Base-by-base conservation (phyloP, 768 basidiomycete genomes). In the Hericium coralloides region DNA sequence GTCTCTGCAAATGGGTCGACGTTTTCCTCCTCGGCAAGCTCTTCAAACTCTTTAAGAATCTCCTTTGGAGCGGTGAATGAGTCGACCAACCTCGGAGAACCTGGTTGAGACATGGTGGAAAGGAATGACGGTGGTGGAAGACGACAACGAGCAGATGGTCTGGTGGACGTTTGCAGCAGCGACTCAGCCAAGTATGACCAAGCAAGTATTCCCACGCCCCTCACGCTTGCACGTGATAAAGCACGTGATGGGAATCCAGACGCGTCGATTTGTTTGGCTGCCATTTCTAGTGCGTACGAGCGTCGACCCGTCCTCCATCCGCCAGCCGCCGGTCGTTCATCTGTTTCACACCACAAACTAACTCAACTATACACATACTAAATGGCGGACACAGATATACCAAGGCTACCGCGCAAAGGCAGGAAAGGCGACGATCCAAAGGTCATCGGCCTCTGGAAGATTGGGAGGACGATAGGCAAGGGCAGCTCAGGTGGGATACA, bases 11-110 rank as follows among this genome's bases (percentile, higher is more conserved):
- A 92, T 20, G 90, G 91, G 69, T 95, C 91, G 66, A 89, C 71
- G 71, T 95, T 80, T 66, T 98, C 95, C 67, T 94, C 92, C 65
- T 98, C 95, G 15, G 92, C 93, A 68, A 95, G 81, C 56, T 93
- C 86, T 26, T 87, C 88, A 62, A 98, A 97, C 73, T 98, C 97
- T 69, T 92, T 82, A 41, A 98, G 80, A 53, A 98, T 78, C 58
- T 98, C 94, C 74, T 91, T 95, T 12, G 94, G 92, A 47, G 80
- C 95, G 59, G 94, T 93, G 71, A 85, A 95, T 53, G 90, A 91
- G 79, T 94, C 91, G 60, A 94, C 79, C 58, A 92, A 81, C 69
- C 89, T 82, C 37, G 70, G 70, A n/a, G 67, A 65, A 26, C 61
- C 60, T 36, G 68, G 66, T 15, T 66, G 61, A 56, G 70, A 62